Evolutionary conservation across 208 protist genomes (phyloP).

Genomic region (Trypanosoma theileri): DNA sequence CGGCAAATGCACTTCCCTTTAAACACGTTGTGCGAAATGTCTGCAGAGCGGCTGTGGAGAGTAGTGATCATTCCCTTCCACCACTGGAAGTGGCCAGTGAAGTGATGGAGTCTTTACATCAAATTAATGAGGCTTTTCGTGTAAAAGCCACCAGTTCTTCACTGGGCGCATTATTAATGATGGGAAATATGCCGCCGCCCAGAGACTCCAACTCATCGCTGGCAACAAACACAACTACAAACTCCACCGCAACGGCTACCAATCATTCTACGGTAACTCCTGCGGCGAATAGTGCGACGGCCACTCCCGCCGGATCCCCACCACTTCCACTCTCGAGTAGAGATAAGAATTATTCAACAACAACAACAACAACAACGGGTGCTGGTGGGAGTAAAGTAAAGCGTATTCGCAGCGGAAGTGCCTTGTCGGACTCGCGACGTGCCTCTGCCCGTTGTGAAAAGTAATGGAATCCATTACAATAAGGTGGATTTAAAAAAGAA

Average conservation of each 20-base stretch:
- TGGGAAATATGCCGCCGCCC: slow-evolving; percentile 21
- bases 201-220: slow-evolving; percentile 22
- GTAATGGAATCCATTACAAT: neutral
- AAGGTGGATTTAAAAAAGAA: neutral
- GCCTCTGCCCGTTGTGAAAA: slow-evolving; percentile 12
- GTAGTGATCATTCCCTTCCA: slow-evolving; percentile 40
- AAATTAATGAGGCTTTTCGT: slow-evolving; percentile 35
- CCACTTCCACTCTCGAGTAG: slow-evolving; percentile 1
- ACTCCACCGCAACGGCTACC: neutral
- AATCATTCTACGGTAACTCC: neutral
- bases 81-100: slow-evolving; percentile 23
- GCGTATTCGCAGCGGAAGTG: slow-evolving; percentile 24
- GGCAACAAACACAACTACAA: slow-evolving; percentile 1
- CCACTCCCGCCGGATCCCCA: neutral
- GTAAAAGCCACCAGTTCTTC: slow-evolving; percentile 24
- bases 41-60: slow-evolving; percentile 43
- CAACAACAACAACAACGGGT: neutral
- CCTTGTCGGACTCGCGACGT: slow-evolving; percentile 21
- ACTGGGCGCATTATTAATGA: slow-evolving; percentile 20
- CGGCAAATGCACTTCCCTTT: slow-evolving; percentile 34
- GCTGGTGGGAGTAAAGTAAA: slow-evolving; percentile 8
- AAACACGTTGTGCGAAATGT: slow-evolving; percentile 46
- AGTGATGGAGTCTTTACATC: slow-evolving; percentile 42
- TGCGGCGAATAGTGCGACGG: neutral
- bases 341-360: slow-evolving; percentile 14